phyloP scores from a whole-genome alignment of 2,329 filamentous ascomycete genomes.

The Harringtonia lauricola region DNA sequence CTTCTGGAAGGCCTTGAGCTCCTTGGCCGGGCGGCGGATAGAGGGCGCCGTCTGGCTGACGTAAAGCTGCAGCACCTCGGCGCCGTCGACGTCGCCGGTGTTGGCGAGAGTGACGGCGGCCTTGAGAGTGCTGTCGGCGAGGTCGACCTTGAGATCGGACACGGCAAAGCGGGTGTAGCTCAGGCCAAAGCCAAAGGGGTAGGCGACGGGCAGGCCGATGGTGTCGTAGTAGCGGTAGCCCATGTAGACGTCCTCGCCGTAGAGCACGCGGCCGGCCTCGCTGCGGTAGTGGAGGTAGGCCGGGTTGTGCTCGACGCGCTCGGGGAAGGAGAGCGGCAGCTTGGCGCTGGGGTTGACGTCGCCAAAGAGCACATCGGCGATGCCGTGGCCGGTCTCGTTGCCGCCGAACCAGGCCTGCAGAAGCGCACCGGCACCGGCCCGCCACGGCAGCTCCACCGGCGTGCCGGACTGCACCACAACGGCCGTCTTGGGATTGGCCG shows the following conservation, averaged over 20 bases:
- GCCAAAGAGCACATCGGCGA: conserved; percentile 52
- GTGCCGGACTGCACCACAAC: conserved; percentile 51
- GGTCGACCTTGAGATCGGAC: conserved; percentile 15
- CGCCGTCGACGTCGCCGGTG: conserved; percentile 29
- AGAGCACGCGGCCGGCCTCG: conserved; percentile 61
- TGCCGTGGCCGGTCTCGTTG: conserved; percentile 54
- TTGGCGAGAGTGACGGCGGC: conserved; percentile 38
- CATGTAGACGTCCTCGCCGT: conserved; percentile 71
- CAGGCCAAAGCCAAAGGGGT: conserved; percentile 71
- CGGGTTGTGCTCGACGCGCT: conserved; percentile 57
- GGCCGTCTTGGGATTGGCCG: conserved; percentile 42
- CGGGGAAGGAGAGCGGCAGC: conserved; percentile 63
- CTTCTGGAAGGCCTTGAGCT: conserved; percentile 50
- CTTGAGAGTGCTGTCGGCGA: conserved; percentile 21
- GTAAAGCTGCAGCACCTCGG: conserved; percentile 45
- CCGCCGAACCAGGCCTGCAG: conserved; percentile 54
- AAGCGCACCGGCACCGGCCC: conserved; percentile 34
- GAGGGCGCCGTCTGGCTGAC: conserved; percentile 15
- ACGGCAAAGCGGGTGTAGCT: conserved; percentile 61
- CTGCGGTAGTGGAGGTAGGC: conserved; percentile 64
- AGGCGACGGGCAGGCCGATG: conserved; percentile 52
- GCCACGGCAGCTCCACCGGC: conserved; percentile 42
- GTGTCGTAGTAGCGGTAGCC: conserved; percentile 76
- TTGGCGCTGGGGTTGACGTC: conserved; percentile 54
- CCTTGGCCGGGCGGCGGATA: conserved; percentile 37